Conservation (phyloP, 78 protist species). For the Tieghemostelium lacteum region DNA sequence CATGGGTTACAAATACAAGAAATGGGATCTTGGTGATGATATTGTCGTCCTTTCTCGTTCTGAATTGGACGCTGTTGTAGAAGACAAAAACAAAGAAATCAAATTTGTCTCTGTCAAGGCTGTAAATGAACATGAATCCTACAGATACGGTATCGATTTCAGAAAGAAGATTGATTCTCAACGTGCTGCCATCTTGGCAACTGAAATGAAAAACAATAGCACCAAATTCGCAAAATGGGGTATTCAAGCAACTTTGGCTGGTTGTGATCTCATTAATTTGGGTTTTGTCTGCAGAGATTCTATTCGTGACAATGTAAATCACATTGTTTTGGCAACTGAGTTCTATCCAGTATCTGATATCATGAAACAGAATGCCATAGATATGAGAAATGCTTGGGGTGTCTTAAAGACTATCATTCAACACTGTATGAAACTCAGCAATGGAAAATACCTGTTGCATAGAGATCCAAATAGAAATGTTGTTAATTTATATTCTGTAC, state of each 20-base stretch:
- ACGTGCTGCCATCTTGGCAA: slow-evolving; percentile 89
- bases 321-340: slow-evolving; percentile 79
- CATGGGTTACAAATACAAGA: slow-evolving; percentile 87
- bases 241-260: slow-evolving; percentile 74
- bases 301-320: slow-evolving; percentile 28
- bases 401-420: slow-evolving; percentile 53
- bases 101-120: slow-evolving; percentile 64
- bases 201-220: slow-evolving; percentile 90
- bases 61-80: slow-evolving; percentile 49
- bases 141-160: slow-evolving; percentile 55
- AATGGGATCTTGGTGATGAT: slow-evolving; percentile 88
- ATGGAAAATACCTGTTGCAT: slow-evolving; percentile 88
- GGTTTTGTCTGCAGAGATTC: slow-evolving; percentile 77
- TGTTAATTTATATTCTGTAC: slow-evolving; percentile 52
- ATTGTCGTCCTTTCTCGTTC: slow-evolving; percentile 61
- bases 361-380: slow-evolving; percentile 83
- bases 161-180: slow-evolving; percentile 84
- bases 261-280: slow-evolving; percentile 72
- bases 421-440: slow-evolving; percentile 42
- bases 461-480: slow-evolving; percentile 86
- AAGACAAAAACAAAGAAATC: slow-evolving; percentile 17
- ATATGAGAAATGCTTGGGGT: slow-evolving; percentile 84
- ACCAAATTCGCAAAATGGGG: slow-evolving; percentile 81
- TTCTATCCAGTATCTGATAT: slow-evolving; percentile 73
- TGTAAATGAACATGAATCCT: slow-evolving; percentile 65